Evolutionary conservation across 2,329 filamentous ascomycete species (phyloP).

Genomic region (Tothia fuscella): DNA sequence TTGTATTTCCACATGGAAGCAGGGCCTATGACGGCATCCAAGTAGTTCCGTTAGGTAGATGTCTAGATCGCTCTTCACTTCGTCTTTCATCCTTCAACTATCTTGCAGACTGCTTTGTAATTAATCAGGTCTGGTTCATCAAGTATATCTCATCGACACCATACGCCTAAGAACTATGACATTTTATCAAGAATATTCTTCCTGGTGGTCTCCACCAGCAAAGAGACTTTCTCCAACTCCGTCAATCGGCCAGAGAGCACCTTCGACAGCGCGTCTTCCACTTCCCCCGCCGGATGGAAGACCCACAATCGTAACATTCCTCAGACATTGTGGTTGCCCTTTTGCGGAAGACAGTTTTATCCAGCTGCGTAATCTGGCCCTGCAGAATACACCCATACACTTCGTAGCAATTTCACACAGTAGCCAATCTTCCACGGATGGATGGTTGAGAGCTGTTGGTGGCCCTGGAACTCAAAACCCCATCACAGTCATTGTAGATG

Average conservation of each 20-base stretch:
- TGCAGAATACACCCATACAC: slow-evolving; percentile 17
- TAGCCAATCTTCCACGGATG: slow-evolving; percentile 20
- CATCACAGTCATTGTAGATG: slow-evolving; percentile 48
- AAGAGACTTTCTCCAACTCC: slow-evolving; percentile 22
- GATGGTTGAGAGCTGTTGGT: slow-evolving; percentile 24
- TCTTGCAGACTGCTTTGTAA: too few species aligned
- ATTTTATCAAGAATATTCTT: not conserved
- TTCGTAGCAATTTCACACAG: slow-evolving; percentile 27
- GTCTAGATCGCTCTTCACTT: too few species aligned
- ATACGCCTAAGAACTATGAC: too few species aligned
- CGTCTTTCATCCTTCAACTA: too few species aligned
- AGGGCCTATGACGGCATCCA: too few species aligned
- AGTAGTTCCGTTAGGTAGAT: too few species aligned
- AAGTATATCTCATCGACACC: too few species aligned
- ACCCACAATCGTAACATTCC: slow-evolving; percentile 52
- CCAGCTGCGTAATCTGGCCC: slow-evolving; percentile 13
- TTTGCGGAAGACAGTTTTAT: slow-evolving; percentile 19
- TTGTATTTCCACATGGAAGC: too few species aligned
- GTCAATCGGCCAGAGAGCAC: slow-evolving; percentile 43
- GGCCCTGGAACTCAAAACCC: slow-evolving; percentile 44
- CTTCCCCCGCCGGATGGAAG: slow-evolving; percentile 40
- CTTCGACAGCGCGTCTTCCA: slow-evolving; percentile 38
- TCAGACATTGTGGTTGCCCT: slow-evolving; percentile 66
- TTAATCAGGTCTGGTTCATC: too few species aligned
- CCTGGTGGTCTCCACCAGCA: not conserved